Evolutionary conservation across 2,329 filamentous ascomycete genomes (phyloP).

Genomic region (Fusarium oxysporum): DNA sequence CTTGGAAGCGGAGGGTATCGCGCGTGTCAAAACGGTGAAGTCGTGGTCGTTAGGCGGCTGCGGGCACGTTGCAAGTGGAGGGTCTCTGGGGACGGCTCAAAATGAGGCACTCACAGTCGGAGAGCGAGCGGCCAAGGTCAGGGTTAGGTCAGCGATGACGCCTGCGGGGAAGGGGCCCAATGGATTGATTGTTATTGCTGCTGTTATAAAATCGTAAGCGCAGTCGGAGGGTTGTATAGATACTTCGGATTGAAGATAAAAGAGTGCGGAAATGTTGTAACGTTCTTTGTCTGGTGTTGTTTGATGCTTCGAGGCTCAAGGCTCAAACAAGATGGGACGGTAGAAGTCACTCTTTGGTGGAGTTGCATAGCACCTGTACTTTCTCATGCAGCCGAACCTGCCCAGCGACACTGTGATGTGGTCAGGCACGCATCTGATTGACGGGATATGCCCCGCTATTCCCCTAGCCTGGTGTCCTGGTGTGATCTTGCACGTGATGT

Average conservation of each 20-base stretch:
- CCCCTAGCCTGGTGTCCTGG: conserved; percentile 18
- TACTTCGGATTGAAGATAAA: conserved; percentile 21
- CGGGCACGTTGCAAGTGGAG: conserved; percentile 45
- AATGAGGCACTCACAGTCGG: conserved; percentile 52
- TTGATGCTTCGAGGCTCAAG: conserved; percentile 40
- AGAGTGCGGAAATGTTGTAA: conserved; percentile 19
- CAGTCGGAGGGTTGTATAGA: conserved; percentile 16
- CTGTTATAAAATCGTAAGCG: conserved; percentile 22
- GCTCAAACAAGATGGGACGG: conserved; percentile 34
- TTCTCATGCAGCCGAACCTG: conserved; percentile 47
- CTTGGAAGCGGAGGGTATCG: conserved; percentile 28
- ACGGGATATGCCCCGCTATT: conserved; percentile 31
- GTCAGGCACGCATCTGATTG: conserved; percentile 31
- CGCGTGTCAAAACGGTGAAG: conserved; percentile 34
- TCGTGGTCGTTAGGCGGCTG: conserved; percentile 36
- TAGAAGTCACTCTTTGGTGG: conserved; percentile 51
- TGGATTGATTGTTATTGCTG: conserved; percentile 31
- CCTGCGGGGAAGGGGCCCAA: conserved; percentile 46
- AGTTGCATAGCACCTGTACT: conserved; percentile 51
- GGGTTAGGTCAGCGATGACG: conserved; percentile 56
- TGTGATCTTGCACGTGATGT: conserved; percentile 43
- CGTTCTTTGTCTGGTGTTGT: conserved; percentile 41
- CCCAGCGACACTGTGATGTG: conserved; percentile 29
- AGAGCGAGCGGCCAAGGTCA: conserved; percentile 47
- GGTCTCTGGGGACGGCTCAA: conserved; percentile 48